phyloP scores from a whole-genome alignment of 2,329 filamentous ascomycete genomes.

The Pseudocercospora fuligena region DNA sequence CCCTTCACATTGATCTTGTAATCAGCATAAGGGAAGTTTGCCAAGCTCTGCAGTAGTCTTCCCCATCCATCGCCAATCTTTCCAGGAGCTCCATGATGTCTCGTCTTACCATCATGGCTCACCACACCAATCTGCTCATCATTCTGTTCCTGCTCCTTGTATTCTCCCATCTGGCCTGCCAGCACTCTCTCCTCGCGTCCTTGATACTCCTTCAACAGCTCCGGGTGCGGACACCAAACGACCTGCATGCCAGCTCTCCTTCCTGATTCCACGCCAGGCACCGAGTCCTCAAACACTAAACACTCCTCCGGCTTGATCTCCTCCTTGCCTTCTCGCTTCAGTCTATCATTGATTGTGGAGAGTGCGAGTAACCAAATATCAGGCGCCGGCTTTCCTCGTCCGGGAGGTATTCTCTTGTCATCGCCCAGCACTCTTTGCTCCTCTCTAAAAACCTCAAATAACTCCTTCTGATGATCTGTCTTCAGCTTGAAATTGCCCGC shows the following conservation, averaged over 20 bases:
- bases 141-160: conserved; percentile 55
- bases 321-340: conserved; percentile 61
- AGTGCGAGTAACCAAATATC: conserved; percentile 93
- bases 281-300: conserved; percentile 93
- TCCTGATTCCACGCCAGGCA: conserved; percentile 89
- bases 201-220: conserved; percentile 73
- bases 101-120: conserved; percentile 36
- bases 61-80: conserved; percentile 66
- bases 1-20: conserved; percentile 58
- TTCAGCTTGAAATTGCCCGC: conserved; percentile 76
- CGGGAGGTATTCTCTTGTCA: conserved; percentile 74
- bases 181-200: conserved; percentile 81
- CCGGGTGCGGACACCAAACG: conserved; percentile 87
- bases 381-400: conserved; percentile 89
- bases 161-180: conserved; percentile 78
- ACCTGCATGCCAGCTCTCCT: conserved; percentile 93
- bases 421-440: conserved; percentile 83
- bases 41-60: conserved; percentile 57
- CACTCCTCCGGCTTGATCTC: conserved; percentile 82
- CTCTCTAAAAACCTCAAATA: conserved; percentile 66
- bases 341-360: conserved; percentile 77
- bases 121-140: conserved; percentile 34
- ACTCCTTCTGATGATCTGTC: conserved; percentile 58
- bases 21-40: conserved; percentile 63
- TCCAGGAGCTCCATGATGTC: conserved; percentile 54